Base-by-base conservation (phyloP, 2,329 filamentous ascomycete genomes). In the Aspergillus candidus region DNA sequence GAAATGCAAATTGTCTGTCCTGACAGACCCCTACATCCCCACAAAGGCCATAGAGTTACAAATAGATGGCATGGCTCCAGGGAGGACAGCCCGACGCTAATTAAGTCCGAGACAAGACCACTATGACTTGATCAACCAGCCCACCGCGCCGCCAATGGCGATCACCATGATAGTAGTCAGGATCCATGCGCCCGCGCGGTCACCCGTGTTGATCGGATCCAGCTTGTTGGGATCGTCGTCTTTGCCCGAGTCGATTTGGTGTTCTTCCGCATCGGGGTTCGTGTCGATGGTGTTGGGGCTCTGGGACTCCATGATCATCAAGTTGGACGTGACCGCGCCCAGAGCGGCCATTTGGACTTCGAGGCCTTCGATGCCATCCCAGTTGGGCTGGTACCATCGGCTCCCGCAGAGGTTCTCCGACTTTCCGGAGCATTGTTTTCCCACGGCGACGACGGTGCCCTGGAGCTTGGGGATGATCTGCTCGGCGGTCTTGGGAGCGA, bases 371-470 rank as follows among this genome's bases (percentile, higher is more conserved):
- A 43, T 52, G 33, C 61, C 61, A 34, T 66, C 63, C 46, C 54
- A 65, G n/a, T 52, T 59, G 13, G 44, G 32, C 27, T 55, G 53
- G 30, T 49, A 58, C 68, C 67, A 70, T 32, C 61, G 57, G 38
- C 59, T 51, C 4, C 68, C 68, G 50, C 81, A 79, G 54, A 82
- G 85, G 4, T 74, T 72, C 5, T 79, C 74, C 11, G 74, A 72
- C 1, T 63, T 59, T 2, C 78, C 79, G 5, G 75, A 78, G 62
- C 83, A 87, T 48, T 79, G 75, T 40, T 70, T 72, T 1, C 78
- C 75, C 1, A 81, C 83, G 0, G 75, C 81, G 42, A 69, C 47
- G 3, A 82, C 70, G 1, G 81, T 83, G 1, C 65, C 74, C 38
- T 69, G 65, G 8, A 87, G 69, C 18, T 77, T 72, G 1, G 78